Conservation (phyloP, 2,329 filamentous ascomycete species). For the Diplodia mutila region DNA sequence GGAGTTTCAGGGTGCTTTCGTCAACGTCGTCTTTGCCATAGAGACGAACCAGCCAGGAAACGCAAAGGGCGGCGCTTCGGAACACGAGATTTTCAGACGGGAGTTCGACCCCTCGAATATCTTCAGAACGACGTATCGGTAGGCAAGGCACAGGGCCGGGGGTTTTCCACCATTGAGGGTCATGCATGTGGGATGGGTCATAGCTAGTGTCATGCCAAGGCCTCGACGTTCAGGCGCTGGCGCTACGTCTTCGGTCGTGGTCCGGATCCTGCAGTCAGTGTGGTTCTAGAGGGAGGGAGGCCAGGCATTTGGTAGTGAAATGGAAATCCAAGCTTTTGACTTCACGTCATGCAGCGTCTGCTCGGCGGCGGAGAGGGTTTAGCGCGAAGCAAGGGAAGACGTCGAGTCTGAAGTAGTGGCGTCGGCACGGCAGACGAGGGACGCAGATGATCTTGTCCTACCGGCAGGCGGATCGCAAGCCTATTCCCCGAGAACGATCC, state of each 20-base stretch:
- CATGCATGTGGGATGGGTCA: not conserved
- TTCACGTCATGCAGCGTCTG: conserved; percentile 22
- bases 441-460: conserved; percentile 17
- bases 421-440: conserved; percentile 17
- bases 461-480: conserved; percentile 20
- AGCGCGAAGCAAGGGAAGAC: conserved; percentile 16
- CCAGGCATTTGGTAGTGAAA: conserved; percentile 8
- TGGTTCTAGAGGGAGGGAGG: not conserved
- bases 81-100: conserved; percentile 46
- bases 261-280: conserved; percentile 8
- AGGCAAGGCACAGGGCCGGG: conserved; percentile 14
- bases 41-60: conserved; percentile 41
- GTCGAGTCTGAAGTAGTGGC: conserved; percentile 17
- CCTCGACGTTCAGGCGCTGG: conserved; percentile 18
- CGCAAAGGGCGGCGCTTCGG: conserved; percentile 40
- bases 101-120: conserved; percentile 45
- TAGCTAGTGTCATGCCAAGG: conserved; percentile 8
- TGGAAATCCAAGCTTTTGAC: conserved; percentile 18
- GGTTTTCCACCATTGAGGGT: not conserved
- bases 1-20: conserved; percentile 50
- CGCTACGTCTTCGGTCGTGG: conserved; percentile 18
- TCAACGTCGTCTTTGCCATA: conserved; percentile 51
- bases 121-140: conserved; percentile 41
- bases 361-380: not conserved
- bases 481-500: conserved; percentile 15